Conservation (phyloP, 192 early-diverging fungal species). For the Funneliformis geosporum region DNA sequence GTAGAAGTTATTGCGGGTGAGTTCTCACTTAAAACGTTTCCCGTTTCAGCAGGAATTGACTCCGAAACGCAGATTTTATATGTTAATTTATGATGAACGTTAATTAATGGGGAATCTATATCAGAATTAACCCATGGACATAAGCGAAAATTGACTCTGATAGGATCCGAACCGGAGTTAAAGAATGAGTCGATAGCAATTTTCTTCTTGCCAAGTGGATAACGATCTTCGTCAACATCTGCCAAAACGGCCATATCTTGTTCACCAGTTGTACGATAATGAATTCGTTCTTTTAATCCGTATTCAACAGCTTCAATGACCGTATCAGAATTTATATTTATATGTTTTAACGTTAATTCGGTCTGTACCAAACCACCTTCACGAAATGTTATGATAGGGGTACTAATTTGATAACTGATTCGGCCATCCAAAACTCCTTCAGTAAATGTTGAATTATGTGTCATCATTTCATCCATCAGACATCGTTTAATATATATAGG, state of each 20-base stretch:
- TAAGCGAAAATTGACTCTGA: background rate
- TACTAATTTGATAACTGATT: slow-evolving; percentile 36
- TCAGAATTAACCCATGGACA: slow-evolving; percentile 23
- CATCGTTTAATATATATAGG: slow-evolving; percentile 36
- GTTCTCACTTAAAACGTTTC: too few species aligned
- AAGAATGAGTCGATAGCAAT: background rate
- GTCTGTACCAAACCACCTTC: slow-evolving; percentile 41
- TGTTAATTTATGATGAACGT: slow-evolving; percentile 8
- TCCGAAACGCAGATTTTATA: background rate
- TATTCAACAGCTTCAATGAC: slow-evolving; percentile 35
- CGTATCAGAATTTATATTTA: slow-evolving; percentile 6
- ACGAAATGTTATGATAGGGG: slow-evolving; percentile 38
- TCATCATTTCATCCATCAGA: slow-evolving; percentile 13
- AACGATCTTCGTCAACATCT: slow-evolving; percentile 31
- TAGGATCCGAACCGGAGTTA: background rate
- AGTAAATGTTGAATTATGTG: background rate
- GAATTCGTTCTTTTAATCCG: slow-evolving; percentile 40
- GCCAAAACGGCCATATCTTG: slow-evolving; percentile 20
- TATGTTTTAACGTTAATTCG: slow-evolving; percentile 33
- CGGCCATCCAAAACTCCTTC: slow-evolving; percentile 25
- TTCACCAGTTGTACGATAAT: slow-evolving; percentile 40
- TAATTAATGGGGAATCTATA: slow-evolving; percentile 13
- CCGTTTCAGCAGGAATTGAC: background rate
- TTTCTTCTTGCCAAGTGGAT: slow-evolving; percentile 36
- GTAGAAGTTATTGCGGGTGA: too few species aligned